These are phyloP conservation scores for Aureobasidium lini DNA, from an alignment of 2,329 filamentous ascomycete species.

Conservation along the genomic window DNA sequence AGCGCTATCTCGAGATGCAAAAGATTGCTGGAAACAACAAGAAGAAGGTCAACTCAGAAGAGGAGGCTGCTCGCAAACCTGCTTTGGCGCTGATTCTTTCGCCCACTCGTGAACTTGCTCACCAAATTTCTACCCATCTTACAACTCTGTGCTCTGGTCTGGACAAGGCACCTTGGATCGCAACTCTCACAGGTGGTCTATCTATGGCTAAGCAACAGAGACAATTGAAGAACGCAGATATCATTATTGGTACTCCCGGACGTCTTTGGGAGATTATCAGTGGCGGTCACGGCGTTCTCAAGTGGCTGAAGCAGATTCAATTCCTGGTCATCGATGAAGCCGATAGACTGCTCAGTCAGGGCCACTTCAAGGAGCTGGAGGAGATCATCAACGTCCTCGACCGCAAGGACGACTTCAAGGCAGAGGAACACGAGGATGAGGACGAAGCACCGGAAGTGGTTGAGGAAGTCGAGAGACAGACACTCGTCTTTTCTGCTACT, in stretches of 20 bases:
- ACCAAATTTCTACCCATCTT: constrained; percentile 82
- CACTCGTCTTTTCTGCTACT: constrained; percentile 91
- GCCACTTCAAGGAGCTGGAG: constrained; percentile 89
- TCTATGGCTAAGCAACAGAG: constrained; percentile 94
- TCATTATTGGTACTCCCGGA: constrained; percentile 82
- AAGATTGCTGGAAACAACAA: constrained; percentile 25
- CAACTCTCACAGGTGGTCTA: constrained; percentile 82
- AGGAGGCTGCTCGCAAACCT: constrained; percentile 23
- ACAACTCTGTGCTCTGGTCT: constrained; percentile 61
- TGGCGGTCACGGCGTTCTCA: constrained; percentile 60
- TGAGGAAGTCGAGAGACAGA: constrained; percentile 51
- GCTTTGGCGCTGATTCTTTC: constrained; percentile 78
- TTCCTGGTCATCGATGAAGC: constrained; percentile 93
- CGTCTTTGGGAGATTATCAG: constrained; percentile 91
- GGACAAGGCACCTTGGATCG: constrained; percentile 55
- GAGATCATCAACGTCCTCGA: constrained; percentile 80
- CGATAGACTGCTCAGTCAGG: constrained; percentile 82
- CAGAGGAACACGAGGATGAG: constrained; percentile 44
- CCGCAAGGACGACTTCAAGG: constrained; percentile 39
- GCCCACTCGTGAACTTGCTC: constrained; percentile 86
- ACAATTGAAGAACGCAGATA: constrained; percentile 73
- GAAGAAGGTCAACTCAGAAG: constrained; percentile 11
- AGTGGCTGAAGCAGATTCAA: constrained; percentile 62
- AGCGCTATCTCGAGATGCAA: constrained; percentile 59
- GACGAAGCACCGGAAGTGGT: constrained; percentile 19